These are phyloP conservation scores for Starmera stellimalicola DNA, from an alignment of 1,139 yeast species.

Conservation along the genomic window DNA sequence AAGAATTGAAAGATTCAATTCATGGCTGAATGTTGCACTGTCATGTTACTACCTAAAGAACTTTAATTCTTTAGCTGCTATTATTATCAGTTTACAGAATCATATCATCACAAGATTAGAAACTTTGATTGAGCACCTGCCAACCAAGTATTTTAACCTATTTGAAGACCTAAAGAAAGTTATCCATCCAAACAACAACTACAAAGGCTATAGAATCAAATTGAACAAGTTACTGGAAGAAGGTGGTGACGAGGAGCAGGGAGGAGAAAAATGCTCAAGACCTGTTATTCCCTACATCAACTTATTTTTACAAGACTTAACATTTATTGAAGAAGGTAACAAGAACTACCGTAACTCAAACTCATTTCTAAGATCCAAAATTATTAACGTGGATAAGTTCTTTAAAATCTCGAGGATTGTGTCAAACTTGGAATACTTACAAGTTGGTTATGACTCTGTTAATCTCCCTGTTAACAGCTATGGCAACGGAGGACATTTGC, in stretches of 20 bases:
- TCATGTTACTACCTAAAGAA: slow-evolving; percentile 76
- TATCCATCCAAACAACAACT: slow-evolving; percentile 79
- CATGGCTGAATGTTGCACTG: slow-evolving; percentile 79
- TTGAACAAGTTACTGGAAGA: slow-evolving; percentile 44
- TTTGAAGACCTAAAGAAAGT: slow-evolving; percentile 62
- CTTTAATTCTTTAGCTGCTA: slow-evolving; percentile 83
- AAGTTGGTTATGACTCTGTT: slow-evolving; percentile 42
- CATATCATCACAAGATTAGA: slow-evolving; percentile 66
- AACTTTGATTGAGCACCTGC: slow-evolving; percentile 55
- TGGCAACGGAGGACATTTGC: slow-evolving; percentile 6
- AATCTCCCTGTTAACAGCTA: slow-evolving; percentile 3
- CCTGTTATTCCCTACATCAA: slow-evolving; percentile 87
- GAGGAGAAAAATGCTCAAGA: slow-evolving; percentile 40
- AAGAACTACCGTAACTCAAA: slow-evolving; percentile 54
- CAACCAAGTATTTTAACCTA: slow-evolving; percentile 55
- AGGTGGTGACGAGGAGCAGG: no score
- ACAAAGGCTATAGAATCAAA: slow-evolving; percentile 62
- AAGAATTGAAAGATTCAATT: slow-evolving; percentile 45
- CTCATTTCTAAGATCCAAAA: slow-evolving; percentile 31
- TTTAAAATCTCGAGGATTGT: slow-evolving; percentile 63
- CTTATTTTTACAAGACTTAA: slow-evolving; percentile 74
- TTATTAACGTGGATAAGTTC: slow-evolving; percentile 75
- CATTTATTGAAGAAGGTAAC: slow-evolving; percentile 84
- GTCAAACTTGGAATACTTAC: slow-evolving; percentile 72
- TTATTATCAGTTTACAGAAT: slow-evolving; percentile 76